phyloP scores from a whole-genome alignment of 2,329 filamentous ascomycete genomes.

The Chrysoporthe deuterocubensis region DNA sequence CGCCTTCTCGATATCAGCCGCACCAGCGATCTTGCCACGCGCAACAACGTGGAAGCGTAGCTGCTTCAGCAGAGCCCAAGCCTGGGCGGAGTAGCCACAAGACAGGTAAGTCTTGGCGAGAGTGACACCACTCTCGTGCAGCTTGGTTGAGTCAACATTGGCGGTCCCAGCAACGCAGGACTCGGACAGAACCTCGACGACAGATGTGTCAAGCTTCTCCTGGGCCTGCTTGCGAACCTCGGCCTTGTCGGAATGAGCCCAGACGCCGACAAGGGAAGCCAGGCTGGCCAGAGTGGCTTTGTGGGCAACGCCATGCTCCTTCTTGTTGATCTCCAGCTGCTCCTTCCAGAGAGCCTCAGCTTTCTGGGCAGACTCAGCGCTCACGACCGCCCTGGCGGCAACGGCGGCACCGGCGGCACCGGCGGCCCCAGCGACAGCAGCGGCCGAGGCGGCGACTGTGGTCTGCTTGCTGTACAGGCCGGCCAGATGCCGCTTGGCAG shows the following conservation, averaged over 20 bases:
- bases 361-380: slow-evolving; percentile 28
- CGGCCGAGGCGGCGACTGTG: slow-evolving; percentile 10
- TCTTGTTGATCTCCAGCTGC: slow-evolving; percentile 31
- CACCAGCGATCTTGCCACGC: slow-evolving; percentile 27
- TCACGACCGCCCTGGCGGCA: slow-evolving; percentile 17
- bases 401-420: slow-evolving; percentile 10
- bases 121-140: slow-evolving; percentile 27
- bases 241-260: slow-evolving; percentile 28
- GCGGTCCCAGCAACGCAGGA: slow-evolving; percentile 26
- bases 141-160: slow-evolving; percentile 28
- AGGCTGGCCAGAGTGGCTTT: slow-evolving; percentile 27
- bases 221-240: slow-evolving; percentile 29
- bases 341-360: slow-evolving; percentile 30
- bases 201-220: slow-evolving; percentile 28
- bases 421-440: slow-evolving; percentile 4
- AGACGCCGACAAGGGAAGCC: slow-evolving; percentile 28
- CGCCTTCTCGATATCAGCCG: slow-evolving; percentile 24
- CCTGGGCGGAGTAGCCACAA: slow-evolving; percentile 24
- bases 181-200: slow-evolving; percentile 28
- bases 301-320: slow-evolving; percentile 28
- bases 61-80: slow-evolving; percentile 29
- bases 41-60: slow-evolving; percentile 29
- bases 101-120: slow-evolving; percentile 28
- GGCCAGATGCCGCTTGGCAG: slow-evolving; percentile 31
- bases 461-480: slow-evolving; percentile 29